A percentile compares a stretch with the other conserved stretches of the same genome.
Conservation (phyloP, 306 rosid species). For the Rubus idaeus region DNA sequence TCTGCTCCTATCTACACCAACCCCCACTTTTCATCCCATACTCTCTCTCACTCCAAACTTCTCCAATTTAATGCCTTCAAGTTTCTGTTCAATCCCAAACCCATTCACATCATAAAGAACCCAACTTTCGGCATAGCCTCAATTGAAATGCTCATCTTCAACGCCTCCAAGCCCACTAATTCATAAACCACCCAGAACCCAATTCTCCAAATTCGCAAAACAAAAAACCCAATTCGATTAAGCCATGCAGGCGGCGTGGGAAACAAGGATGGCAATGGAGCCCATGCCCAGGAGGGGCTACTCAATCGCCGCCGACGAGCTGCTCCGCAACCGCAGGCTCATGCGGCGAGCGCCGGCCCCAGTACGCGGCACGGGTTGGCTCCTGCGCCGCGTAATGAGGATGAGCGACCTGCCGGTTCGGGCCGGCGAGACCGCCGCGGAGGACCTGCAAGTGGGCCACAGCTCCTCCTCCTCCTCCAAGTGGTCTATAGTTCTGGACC, state of each 20-base stretch:
- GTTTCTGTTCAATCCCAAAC: not conserved
- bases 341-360: constrained; percentile 48
- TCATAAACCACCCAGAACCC: not conserved
- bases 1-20: not conserved
- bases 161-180: not conserved
- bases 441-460: constrained; percentile 53
- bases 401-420: constrained; percentile 66
- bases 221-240: not conserved
- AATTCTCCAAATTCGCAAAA: not conserved
- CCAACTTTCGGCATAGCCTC: not conserved
- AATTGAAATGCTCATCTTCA: not conserved
- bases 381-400: constrained; percentile 73
- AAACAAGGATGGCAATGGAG: not conserved
- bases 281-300: constrained; percentile 21
- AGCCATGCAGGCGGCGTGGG: constrained; percentile 11
- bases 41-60: too few species aligned
- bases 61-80: not conserved
- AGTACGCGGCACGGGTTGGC: constrained; percentile 47
- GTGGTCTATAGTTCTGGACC: constrained; percentile 62
- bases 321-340: constrained; percentile 50
- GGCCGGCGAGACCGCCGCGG: constrained; percentile 61
- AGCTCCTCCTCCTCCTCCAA: constrained; percentile 76
- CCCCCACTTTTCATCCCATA: not conserved
- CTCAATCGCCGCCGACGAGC: constrained; percentile 34
- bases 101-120: not conserved